Percentiles rank a stretch among this genome's conserved stretches.
Conservation (phyloP, 2,329 filamentous ascomycete species). For the Paraphaeosphaeria minitans region DNA sequence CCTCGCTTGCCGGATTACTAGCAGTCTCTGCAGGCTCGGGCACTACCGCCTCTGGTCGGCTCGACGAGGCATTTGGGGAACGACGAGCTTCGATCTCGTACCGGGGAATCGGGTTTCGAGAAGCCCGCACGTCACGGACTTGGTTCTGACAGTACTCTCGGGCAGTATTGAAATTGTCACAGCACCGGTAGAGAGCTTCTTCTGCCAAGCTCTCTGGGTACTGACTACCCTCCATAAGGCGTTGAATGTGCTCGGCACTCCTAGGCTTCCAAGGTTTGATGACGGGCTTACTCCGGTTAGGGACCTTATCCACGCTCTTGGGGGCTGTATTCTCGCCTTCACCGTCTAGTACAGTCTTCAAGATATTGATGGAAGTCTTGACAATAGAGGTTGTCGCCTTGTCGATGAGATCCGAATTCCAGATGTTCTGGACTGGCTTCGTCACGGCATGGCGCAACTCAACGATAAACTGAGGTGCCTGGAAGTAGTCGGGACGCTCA, state of each 20-base stretch:
- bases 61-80: conserved; percentile 37
- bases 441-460: conserved; percentile 83
- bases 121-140: conserved; percentile 60
- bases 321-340: conserved; percentile 73
- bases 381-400: conserved; percentile 78
- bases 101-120: conserved; percentile 69
- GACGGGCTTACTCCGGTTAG: conserved; percentile 51
- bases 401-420: conserved; percentile 84
- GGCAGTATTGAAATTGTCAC: conserved; percentile 65
- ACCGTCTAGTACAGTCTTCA: conserved; percentile 77
- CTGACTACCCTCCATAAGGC: conserved; percentile 53
- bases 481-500: conserved; percentile 65
- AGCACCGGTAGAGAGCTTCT: conserved; percentile 83
- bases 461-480: conserved; percentile 77
- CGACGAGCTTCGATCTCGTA: conserved; percentile 43
- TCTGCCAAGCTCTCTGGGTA: conserved; percentile 67
- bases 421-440: conserved; percentile 76
- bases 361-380: conserved; percentile 79
- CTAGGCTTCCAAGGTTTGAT: conserved; percentile 59
- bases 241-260: conserved; percentile 51
- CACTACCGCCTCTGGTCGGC: conserved; percentile 40
- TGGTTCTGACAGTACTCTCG: conserved; percentile 77
- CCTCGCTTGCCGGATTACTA: conserved; percentile 34
- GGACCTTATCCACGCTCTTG: conserved; percentile 65
- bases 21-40: conserved; percentile 36